Evolutionary conservation across 1,284 basidiomycete genomes (phyloP).

Genomic region (Melampsora abietis-canadensis): DNA sequence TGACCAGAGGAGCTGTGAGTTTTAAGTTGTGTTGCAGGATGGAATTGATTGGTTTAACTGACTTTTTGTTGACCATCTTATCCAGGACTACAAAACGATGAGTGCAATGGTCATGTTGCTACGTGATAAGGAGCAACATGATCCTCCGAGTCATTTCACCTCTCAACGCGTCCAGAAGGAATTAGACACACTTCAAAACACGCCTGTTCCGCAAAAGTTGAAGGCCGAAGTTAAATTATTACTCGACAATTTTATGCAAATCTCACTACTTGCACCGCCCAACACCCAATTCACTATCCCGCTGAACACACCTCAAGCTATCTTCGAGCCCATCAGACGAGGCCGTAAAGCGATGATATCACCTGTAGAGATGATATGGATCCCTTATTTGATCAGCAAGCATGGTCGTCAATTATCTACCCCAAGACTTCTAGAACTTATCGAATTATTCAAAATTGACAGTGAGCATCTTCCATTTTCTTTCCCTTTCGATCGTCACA

Average conservation of each 20-base stretch:
- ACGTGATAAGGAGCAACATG: constrained; percentile 1
- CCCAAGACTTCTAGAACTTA: constrained; percentile 21
- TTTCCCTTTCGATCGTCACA: background rate
- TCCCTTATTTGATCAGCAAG: constrained; percentile 32
- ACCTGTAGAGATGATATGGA: constrained; percentile 42
- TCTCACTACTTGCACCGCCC: constrained; percentile 33
- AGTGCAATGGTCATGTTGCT: constrained; percentile 31
- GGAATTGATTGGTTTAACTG: too few species aligned
- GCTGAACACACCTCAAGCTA: constrained; percentile 26
- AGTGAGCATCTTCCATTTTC: constrained; percentile 4
- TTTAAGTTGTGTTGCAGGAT: background rate
- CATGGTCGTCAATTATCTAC: constrained; percentile 21
- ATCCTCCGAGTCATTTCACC: background rate
- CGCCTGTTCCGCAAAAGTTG: constrained; percentile 10
- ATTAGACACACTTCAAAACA: background rate
- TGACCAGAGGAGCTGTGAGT: constrained; percentile 35
- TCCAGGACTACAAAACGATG: constrained; percentile 43
- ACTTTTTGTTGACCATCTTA: background rate
- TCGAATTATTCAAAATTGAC: constrained; percentile 37
- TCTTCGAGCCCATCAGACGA: constrained; percentile 23
- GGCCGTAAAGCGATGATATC: constrained; percentile 29
- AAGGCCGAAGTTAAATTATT: constrained; percentile 13
- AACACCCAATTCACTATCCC: constrained; percentile 20
- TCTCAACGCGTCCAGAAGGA: constrained; percentile 14
- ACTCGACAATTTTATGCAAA: constrained; percentile 34